Evolutionary conservation across 176 grass and related monocot species (phyloP), one percentile per base, ranked within the genome.

Genomic region (Carex pumila): DNA sequence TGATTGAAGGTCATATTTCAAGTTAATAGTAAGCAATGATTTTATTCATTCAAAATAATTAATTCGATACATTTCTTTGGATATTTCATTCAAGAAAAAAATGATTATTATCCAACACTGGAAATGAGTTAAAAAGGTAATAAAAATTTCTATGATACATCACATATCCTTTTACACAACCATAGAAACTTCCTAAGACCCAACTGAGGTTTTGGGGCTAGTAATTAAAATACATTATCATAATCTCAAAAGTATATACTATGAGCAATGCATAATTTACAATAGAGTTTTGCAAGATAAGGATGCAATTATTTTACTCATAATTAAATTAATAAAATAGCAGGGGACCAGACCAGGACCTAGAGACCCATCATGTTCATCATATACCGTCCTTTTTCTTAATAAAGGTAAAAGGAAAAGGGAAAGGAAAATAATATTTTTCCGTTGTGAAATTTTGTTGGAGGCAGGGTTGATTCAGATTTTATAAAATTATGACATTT

Each of bases 151-250:
- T 65, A 65, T 13, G 3, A 65, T 65, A 31, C 18, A 60, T 60
- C 18, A n/a, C 18, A 7, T 60, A 8, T 29, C 13, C 17, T 68
- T 17, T 68, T 68, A 68, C 13, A 6, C 17, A 47, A 4, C 8
- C 10, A 49, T 12, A 49, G 7, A 12, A 72, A 10, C 39, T 73
- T 49, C 43, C 9, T 29, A 14, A 15, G 11, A 76, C 12, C 6
- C 21, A 76, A 55, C 47, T 52, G 22, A 12, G 29, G 3, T 22
- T 76, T 7, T 6, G 54, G 49, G 12, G 6, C 9, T 9, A 6
- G 22, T 76, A 76, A 25, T 25, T 25, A 25, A 53, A 75, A 54
- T 75, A 75, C 43, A 31, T 76, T 76, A 76, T 55, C 72, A 76
- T 55, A 22, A 31, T 76, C 21, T 47, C 0, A 47, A 76, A 75